A percentile compares a stretch with the other conserved stretches of the same genome.
phyloP scores from a whole-genome alignment of 2,329 filamentous ascomycete species.

The Westerdykella aurantiaca region DNA sequence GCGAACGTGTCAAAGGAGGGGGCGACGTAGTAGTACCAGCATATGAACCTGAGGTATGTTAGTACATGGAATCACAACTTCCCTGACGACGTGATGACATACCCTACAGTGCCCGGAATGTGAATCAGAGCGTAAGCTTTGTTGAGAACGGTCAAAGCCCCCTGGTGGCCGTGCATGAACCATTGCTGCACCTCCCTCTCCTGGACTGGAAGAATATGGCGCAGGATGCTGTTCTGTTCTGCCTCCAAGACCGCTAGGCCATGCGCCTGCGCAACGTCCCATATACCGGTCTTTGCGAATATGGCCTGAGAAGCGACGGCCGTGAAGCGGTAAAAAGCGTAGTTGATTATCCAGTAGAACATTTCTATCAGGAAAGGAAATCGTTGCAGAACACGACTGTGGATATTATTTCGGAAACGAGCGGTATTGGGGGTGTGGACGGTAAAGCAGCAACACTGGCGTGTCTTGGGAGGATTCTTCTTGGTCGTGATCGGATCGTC shows the following conservation, averaged over 20 bases:
- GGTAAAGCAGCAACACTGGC: constrained; percentile 47
- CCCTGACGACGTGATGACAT: constrained; percentile 13
- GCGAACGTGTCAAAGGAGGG: constrained; percentile 45
- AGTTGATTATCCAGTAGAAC: constrained; percentile 67
- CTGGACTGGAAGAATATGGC: constrained; percentile 49
- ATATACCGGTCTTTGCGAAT: constrained; percentile 50
- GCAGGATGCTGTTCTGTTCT: constrained; percentile 48
- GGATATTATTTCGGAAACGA: constrained; percentile 55
- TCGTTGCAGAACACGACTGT: constrained; percentile 59
- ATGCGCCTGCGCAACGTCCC: constrained; percentile 52
- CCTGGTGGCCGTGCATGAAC: constrained; percentile 52
- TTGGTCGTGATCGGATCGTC: constrained; percentile 29
- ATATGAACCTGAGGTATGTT: constrained; percentile 48
- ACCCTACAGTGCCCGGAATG: constrained; percentile 57
- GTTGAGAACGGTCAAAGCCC: constrained; percentile 51
- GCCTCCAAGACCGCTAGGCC: constrained; percentile 51
- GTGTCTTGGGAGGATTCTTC: constrained; percentile 46
- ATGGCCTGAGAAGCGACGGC: constrained; percentile 47
- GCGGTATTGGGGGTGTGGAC: constrained; percentile 54
- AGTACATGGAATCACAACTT: not conserved
- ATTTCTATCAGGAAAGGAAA: constrained; percentile 67
- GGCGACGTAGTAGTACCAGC: constrained; percentile 58
- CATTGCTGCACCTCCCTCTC: constrained; percentile 52
- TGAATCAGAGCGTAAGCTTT: constrained; percentile 56
- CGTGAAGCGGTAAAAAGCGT: constrained; percentile 58